Conservation (phyloP, 345 rosid species). For the Corchorus capsularis region DNA sequence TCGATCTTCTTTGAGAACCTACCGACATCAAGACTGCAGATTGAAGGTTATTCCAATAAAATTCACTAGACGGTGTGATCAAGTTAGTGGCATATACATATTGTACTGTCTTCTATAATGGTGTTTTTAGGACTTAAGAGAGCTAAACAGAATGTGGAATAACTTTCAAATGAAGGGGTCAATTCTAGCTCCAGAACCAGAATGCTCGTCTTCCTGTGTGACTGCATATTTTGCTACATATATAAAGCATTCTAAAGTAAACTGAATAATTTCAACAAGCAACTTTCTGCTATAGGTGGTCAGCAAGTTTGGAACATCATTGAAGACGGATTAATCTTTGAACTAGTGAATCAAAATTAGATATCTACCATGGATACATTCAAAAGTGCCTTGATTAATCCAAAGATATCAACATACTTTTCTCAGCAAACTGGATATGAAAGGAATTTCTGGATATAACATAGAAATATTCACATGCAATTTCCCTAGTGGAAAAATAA, state of each 20-base stretch:
- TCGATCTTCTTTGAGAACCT: neutral
- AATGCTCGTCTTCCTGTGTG: neutral
- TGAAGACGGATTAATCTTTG: too few species aligned
- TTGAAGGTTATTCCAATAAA: neutral
- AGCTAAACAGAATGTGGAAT: neutral
- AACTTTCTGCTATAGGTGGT: neutral
- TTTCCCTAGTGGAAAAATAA: neutral
- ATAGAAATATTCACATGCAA: neutral
- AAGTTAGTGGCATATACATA: neutral
- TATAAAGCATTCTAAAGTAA: neutral
- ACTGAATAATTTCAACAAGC: neutral
- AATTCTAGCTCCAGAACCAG: neutral
- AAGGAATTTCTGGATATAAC: neutral
- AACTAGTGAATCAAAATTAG: neutral
- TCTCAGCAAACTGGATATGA: neutral
- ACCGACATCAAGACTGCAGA: neutral
- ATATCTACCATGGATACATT: neutral
- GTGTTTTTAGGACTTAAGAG: too few species aligned
- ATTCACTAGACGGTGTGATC: neutral
- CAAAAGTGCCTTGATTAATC: neutral
- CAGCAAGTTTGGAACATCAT: neutral
- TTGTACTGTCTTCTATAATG: neutral
- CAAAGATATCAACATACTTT: neutral
- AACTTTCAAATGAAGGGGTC: neutral
- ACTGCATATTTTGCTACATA: neutral